Percentiles rank a stretch among this genome's conserved stretches.
Conservation (phyloP, 2,329 filamentous ascomycete genomes). For the Cladosporium sp. region DNA sequence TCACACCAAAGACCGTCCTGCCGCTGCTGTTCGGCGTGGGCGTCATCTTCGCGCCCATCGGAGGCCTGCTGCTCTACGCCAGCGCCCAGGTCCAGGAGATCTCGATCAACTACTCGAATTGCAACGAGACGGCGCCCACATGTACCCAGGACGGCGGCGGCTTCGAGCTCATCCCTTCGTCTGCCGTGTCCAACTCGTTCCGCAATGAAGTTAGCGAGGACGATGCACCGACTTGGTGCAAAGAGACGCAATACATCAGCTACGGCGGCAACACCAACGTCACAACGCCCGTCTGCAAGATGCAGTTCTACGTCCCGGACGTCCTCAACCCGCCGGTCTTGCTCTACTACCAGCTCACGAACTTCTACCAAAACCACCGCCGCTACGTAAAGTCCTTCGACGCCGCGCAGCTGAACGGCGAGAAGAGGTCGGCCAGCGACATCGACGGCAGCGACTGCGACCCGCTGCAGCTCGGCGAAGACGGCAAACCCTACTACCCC, state of each 20-base stretch:
- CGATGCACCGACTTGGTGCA: slow-evolving; percentile 26
- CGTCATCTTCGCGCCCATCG: slow-evolving; percentile 89
- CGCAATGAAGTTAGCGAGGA: slow-evolving; percentile 41
- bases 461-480: slow-evolving; percentile 51
- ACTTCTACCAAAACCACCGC: slow-evolving; percentile 99
- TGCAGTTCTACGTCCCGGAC: slow-evolving; percentile 77
- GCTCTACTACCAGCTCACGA: slow-evolving; percentile 92
- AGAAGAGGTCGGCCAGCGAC: slow-evolving; percentile 53
- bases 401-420: slow-evolving; percentile 75
- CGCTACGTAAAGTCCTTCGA: slow-evolving; percentile 91
- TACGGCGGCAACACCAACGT: slow-evolving; percentile 24
- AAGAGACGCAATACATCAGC: slow-evolving; percentile 18
- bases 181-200: slow-evolving; percentile 66
- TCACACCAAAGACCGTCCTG: slow-evolving; percentile 89
- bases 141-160: slow-evolving; percentile 21
- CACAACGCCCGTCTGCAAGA: slow-evolving; percentile 57
- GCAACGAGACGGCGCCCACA: slow-evolving; percentile 53
- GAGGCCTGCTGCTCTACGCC: slow-evolving; percentile 79
- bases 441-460: slow-evolving; percentile 70
- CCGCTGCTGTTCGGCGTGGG: slow-evolving; percentile 89
- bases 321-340: slow-evolving; percentile 76
- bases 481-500: slow-evolving; percentile 73
- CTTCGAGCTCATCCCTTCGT: slow-evolving; percentile 51
- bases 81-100: slow-evolving; percentile 86
- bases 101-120: slow-evolving; percentile 84